Conservation (phyloP, 768 basidiomycete species). For the Lactifluus hygrophoroides region DNA sequence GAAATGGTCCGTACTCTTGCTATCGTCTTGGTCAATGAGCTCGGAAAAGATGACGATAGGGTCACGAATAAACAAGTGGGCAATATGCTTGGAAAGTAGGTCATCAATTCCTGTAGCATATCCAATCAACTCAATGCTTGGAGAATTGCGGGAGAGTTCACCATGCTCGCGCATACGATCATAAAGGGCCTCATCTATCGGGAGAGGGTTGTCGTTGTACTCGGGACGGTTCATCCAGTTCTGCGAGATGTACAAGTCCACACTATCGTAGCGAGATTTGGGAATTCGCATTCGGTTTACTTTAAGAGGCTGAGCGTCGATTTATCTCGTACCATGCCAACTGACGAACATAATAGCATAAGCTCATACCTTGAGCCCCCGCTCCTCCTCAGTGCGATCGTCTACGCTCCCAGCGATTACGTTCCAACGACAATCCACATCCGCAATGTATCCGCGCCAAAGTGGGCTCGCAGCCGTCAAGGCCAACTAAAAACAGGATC, state of each 20-base stretch:
- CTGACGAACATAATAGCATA: background rate
- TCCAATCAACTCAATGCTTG: background rate
- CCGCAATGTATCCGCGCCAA: conserved; percentile 90
- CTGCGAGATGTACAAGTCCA: conserved; percentile 86
- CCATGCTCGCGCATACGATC: conserved; percentile 70
- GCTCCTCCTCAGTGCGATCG: conserved; percentile 92
- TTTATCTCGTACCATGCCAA: background rate
- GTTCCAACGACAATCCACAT: conserved; percentile 98
- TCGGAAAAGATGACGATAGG: conserved; percentile 94
- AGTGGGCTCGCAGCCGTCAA: conserved; percentile 91
- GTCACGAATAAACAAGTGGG: conserved; percentile 96
- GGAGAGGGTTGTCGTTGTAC: conserved; percentile 84
- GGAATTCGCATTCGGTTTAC: conserved; percentile 73
- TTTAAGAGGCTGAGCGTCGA: conserved; percentile 56
- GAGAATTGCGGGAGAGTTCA: conserved; percentile 27
- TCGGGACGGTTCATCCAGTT: conserved; percentile 83
- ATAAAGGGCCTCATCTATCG: conserved; percentile 69
- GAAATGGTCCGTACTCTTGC: conserved; percentile 85
- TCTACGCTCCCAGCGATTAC: conserved; percentile 99
- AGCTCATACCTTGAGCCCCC: conserved; percentile 63
- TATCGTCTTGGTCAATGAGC: conserved; percentile 87
- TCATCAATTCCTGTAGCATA: conserved; percentile 67
- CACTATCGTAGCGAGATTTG: conserved; percentile 96
- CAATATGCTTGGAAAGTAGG: conserved; percentile 80
- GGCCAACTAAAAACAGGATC: conserved; percentile 54